phyloP scores from a whole-genome alignment of 202 grass and related monocot genomes.

The Panicum hallii region DNA sequence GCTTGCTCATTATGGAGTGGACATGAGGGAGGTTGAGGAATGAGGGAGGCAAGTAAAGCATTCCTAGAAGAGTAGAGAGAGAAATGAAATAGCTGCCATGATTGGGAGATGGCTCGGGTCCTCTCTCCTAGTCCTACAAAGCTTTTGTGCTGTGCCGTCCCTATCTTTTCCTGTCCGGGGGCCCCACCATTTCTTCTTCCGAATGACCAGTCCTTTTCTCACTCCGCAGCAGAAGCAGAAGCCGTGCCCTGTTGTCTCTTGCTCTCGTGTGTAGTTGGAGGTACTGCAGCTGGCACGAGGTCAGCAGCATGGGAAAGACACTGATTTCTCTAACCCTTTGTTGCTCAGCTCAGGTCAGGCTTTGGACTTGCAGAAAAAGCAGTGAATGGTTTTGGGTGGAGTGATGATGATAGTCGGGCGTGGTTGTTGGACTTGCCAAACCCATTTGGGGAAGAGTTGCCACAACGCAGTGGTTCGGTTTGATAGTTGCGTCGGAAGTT shows the following conservation, averaged over 20 bases:
- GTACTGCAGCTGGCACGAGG: background rate
- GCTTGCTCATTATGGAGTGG: background rate
- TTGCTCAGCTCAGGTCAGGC: background rate
- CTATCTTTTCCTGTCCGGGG: background rate
- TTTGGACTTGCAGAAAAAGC: background rate
- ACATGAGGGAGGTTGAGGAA: background rate
- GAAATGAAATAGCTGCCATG: conserved; percentile 4
- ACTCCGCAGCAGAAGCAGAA: background rate
- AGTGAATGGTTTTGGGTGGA: background rate
- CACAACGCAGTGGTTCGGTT: background rate
- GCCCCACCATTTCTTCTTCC: background rate
- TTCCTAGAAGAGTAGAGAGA: background rate
- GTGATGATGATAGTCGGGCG: conserved; percentile 23
- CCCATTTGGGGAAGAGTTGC: background rate
- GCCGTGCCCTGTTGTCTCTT: conserved; percentile 42
- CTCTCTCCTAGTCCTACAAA: too few relatives aligned
- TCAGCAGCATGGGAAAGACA: background rate
- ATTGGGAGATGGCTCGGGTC: background rate
- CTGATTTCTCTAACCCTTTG: too few relatives aligned
- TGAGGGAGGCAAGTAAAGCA: background rate
- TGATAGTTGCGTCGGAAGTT: too few relatives aligned
- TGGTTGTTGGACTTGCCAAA: conserved; percentile 27
- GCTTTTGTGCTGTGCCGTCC: background rate
- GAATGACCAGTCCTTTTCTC: conserved; percentile 45
- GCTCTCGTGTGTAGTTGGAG: background rate